Conservation (phyloP, 2,329 filamentous ascomycete genomes). For the Colletotrichum limetticola region DNA sequence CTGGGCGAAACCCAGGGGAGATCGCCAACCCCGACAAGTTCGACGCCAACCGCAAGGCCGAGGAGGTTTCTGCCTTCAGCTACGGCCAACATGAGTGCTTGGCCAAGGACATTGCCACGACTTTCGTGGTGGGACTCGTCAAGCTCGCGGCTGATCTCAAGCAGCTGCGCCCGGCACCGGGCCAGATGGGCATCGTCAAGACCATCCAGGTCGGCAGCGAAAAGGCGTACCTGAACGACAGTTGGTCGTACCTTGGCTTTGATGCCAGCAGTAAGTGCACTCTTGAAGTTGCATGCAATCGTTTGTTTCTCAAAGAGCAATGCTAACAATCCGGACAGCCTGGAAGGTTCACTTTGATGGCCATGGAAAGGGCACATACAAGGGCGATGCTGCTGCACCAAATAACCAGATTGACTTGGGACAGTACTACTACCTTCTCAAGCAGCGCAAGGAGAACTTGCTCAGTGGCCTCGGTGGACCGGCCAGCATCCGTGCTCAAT, state of each 20-base stretch:
- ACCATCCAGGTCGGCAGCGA: slow-evolving; percentile 52
- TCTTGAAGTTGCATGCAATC: rapidly evolving
- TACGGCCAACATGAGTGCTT: slow-evolving; percentile 59
- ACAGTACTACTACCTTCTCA: slow-evolving; percentile 47
- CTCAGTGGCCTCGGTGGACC: not conserved
- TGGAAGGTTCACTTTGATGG: slow-evolving; percentile 54
- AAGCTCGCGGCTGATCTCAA: slow-evolving; percentile 55
- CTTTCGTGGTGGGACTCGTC: slow-evolving; percentile 54
- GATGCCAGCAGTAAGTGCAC: slow-evolving; percentile 57
- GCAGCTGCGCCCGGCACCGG: slow-evolving; percentile 56
- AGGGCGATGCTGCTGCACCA: slow-evolving; percentile 39
- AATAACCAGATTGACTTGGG: slow-evolving; percentile 39
- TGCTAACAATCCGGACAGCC: slow-evolving; percentile 42
- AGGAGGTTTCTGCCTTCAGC: slow-evolving; percentile 55
- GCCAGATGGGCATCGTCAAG: slow-evolving; percentile 57
- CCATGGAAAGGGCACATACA: slow-evolving; percentile 46
- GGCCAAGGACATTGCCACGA: slow-evolving; percentile 51
- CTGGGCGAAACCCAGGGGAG: slow-evolving; percentile 50
- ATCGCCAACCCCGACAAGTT: slow-evolving; percentile 52
- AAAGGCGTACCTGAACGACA: slow-evolving; percentile 58
- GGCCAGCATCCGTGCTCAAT: not conserved
- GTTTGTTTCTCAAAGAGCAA: not conserved
- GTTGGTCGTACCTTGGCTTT: slow-evolving; percentile 56
- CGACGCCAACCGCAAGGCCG: slow-evolving; percentile 51
- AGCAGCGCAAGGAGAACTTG: slow-evolving; percentile 45